These are phyloP conservation scores for Avena sativa DNA, from an alignment of 176 grass and related monocot species.

Conservation along the genomic window DNA sequence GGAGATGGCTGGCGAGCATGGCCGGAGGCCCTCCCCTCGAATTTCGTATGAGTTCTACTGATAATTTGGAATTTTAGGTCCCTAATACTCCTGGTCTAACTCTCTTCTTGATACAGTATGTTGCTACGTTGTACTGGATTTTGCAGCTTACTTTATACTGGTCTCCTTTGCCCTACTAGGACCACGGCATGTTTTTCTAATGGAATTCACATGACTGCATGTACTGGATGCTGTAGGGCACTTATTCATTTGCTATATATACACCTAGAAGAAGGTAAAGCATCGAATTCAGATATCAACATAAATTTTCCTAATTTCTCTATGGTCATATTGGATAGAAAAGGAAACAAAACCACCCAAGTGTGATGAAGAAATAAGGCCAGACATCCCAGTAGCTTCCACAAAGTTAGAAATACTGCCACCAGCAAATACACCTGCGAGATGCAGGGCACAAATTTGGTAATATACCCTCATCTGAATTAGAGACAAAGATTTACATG, in stretches of 20 bases:
- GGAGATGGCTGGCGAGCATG: background rate
- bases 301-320: background rate
- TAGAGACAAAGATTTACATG: background rate
- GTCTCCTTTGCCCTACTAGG: background rate
- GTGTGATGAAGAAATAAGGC: background rate
- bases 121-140: background rate
- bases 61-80: background rate
- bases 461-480: background rate
- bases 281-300: background rate
- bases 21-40: background rate
- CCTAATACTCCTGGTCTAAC: background rate
- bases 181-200: background rate
- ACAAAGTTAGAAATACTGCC: background rate
- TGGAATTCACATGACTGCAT: background rate
- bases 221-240: background rate
- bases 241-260: background rate
- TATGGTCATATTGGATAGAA: background rate
- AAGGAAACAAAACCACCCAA: background rate
- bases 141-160: background rate
- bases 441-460: background rate
- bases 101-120: background rate
- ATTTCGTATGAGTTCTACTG: background rate
- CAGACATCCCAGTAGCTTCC: conserved; percentile 12
- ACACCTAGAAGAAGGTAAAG: no score
- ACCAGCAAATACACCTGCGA: background rate